phyloP scores from a whole-genome alignment of 768 basidiomycete genomes.

The Peribolospora baueri region DNA sequence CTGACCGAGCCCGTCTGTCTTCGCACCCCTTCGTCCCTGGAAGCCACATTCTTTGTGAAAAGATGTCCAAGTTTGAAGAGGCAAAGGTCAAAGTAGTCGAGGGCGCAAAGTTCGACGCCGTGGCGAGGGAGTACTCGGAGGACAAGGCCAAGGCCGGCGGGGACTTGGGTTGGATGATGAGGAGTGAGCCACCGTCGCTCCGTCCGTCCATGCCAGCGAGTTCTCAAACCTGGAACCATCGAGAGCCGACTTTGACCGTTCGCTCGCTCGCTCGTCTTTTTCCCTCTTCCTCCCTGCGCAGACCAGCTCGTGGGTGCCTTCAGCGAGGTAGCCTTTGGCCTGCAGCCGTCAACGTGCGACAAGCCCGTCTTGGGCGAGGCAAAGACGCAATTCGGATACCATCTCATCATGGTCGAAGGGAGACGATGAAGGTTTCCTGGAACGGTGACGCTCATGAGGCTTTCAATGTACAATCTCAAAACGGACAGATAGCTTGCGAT shows the following conservation, averaged over 20 bases:
- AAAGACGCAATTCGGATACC: background rate
- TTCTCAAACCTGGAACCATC: too few relatives aligned
- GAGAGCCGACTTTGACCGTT: too few relatives aligned
- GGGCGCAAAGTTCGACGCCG: background rate
- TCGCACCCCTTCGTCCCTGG: background rate
- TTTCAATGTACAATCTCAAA: too few relatives aligned
- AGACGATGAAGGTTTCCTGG: too few relatives aligned
- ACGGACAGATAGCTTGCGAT: too few relatives aligned
- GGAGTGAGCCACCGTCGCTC: too few relatives aligned
- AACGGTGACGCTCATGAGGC: too few relatives aligned
- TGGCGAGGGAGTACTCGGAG: background rate
- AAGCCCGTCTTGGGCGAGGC: background rate
- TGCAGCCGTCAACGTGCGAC: background rate
- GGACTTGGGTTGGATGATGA: background rate
- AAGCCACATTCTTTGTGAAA: background rate
- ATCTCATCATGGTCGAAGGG: background rate
- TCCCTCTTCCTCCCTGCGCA: too few relatives aligned
- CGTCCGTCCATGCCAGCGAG: too few relatives aligned
- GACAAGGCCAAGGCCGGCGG: background rate
- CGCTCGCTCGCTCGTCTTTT: too few relatives aligned
- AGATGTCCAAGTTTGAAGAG: background rate
- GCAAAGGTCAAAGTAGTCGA: background rate
- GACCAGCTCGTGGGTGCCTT: too few relatives aligned
- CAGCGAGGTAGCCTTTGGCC: background rate
- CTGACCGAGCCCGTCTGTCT: too few relatives aligned